phyloP scores from a whole-genome alignment of 2,329 filamentous ascomycete species.

The Aspergillus novofumigatus region DNA sequence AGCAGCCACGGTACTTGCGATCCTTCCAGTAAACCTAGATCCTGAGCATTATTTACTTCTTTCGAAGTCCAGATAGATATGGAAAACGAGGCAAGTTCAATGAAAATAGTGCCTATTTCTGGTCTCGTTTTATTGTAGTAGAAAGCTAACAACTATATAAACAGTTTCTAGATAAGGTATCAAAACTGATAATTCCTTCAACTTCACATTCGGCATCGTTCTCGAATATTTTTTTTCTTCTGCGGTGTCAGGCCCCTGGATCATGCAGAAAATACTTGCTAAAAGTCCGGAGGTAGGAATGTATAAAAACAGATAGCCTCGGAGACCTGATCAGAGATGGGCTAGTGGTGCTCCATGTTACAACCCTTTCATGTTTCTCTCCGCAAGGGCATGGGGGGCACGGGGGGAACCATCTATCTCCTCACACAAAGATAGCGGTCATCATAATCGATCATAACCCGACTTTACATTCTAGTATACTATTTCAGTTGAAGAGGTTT shows the following conservation, averaged over 20 bases:
- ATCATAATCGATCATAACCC: background rate
- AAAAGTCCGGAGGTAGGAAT: background rate
- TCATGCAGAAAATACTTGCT: background rate
- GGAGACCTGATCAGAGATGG: background rate
- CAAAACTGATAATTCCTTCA: background rate
- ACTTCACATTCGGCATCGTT: background rate
- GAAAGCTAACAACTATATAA: too few relatives aligned
- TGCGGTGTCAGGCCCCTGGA: background rate
- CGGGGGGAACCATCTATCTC: background rate
- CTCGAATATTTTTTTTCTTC: background rate
- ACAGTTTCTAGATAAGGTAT: too few relatives aligned
- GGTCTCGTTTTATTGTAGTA: background rate
- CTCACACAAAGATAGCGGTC: background rate
- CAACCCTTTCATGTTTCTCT: too few relatives aligned
- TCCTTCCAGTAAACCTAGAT: too few relatives aligned
- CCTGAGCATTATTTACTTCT: background rate
- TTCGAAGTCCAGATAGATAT: background rate
- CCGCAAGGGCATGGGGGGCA: background rate
- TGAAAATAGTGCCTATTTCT: background rate
- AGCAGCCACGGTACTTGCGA: too few relatives aligned
- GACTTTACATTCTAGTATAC: background rate
- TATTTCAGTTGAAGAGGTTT: background rate
- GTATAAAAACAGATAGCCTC: background rate
- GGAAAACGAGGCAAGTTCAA: background rate
- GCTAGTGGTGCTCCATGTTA: background rate